Evolutionary conservation across 352 stramenopile genomes (phyloP).

Genomic region (Pythium phragmitis): DNA sequence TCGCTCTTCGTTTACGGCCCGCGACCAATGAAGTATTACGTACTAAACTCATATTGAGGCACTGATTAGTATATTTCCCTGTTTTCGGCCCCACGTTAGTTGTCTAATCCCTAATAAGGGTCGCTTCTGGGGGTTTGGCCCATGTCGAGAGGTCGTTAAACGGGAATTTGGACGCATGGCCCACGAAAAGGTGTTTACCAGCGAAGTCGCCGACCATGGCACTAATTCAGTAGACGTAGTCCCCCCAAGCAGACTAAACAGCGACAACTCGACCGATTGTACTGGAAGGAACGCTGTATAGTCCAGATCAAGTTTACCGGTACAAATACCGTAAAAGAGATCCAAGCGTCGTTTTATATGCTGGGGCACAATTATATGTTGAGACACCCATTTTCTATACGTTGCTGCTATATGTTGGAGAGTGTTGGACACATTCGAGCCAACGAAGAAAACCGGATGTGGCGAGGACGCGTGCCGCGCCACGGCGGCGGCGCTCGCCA

Average conservation of each 20-base stretch:
- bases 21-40: not conserved
- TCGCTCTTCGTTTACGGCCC: too few species aligned
- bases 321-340: constrained; percentile 5
- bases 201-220: not conserved
- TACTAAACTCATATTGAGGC: constrained; percentile 28
- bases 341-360: too few species aligned
- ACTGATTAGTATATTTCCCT: constrained; percentile 25
- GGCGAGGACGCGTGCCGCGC: constrained; percentile 10
- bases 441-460: constrained; percentile 12
- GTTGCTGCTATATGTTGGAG: constrained; percentile 5
- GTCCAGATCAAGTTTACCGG: constrained; percentile 6
- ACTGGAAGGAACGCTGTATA: constrained; percentile 15
- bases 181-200: constrained; percentile 19
- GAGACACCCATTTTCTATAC: constrained; percentile 3
- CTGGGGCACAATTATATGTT: constrained; percentile 7
- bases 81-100: too few species aligned
- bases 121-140: not conserved
- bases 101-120: too few species aligned
- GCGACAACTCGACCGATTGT: not conserved
- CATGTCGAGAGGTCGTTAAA: constrained; percentile 3
- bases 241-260: constrained; percentile 14
- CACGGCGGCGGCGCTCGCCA: constrained; percentile 7
- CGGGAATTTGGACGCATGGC: constrained; percentile 16
- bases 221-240: constrained; percentile 18
- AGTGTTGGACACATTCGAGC: constrained; percentile 2